Evolutionary conservation across 2,329 filamentous ascomycete species (phyloP).

Genomic region (Diaporthe capsici): DNA sequence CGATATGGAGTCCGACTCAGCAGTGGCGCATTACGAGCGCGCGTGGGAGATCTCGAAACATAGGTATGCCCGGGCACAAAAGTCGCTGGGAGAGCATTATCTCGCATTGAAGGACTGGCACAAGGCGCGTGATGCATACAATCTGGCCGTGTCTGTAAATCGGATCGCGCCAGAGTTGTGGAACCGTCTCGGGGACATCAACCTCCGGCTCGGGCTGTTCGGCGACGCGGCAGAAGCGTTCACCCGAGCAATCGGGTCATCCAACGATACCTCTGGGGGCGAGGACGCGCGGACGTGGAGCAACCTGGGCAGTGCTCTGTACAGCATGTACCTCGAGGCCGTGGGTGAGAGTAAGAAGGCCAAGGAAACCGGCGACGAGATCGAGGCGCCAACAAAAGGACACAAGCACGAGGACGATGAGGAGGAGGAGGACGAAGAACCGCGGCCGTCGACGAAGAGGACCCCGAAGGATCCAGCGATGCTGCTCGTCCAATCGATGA

Average conservation of each 20-base stretch:
- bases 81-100: constrained; percentile 86
- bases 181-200: constrained; percentile 91
- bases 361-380: constrained; percentile 41
- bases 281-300: constrained; percentile 94
- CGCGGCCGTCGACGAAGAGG: constrained; percentile 29
- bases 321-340: constrained; percentile 74
- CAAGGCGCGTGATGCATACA: constrained; percentile 83
- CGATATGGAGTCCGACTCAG: constrained; percentile 82
- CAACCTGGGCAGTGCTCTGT: constrained; percentile 89
- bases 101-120: constrained; percentile 75
- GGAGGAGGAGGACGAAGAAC: constrained; percentile 48
- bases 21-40: constrained; percentile 77
- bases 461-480: constrained; percentile 65
- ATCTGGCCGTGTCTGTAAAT: constrained; percentile 82
- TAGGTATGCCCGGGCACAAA: constrained; percentile 88
- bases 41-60: constrained; percentile 89
- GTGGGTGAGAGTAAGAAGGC: constrained; percentile 55
- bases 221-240: constrained; percentile 87
- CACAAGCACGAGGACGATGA: constrained; percentile 47
- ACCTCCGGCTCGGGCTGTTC: constrained; percentile 83
- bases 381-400: constrained; percentile 43
- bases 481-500: constrained; percentile 80
- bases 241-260: constrained; percentile 79
- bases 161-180: constrained; percentile 86
- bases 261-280: constrained; percentile 77